These are phyloP conservation scores for Nitzschia sp. DNA, from an alignment of 108 stramenopile species.

Conservation along the genomic window DNA sequence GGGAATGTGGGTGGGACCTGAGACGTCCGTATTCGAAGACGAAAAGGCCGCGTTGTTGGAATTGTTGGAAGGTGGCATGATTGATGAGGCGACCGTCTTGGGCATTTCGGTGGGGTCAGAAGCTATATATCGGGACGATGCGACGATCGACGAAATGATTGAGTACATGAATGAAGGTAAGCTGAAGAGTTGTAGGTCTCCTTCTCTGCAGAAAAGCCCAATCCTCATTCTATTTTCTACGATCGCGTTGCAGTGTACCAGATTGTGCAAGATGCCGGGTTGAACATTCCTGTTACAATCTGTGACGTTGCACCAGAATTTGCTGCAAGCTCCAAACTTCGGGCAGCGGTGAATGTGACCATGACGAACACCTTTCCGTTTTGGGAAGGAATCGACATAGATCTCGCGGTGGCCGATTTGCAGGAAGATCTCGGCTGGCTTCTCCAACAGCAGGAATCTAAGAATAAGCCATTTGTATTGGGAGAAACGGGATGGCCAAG, in stretches of 20 bases:
- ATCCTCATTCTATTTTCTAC: not conserved
- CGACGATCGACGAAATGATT: slow-evolving; percentile 29
- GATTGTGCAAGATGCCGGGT: not conserved
- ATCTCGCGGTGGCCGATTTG: slow-evolving; percentile 18
- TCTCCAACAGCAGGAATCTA: slow-evolving; percentile 9
- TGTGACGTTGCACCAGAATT: slow-evolving; percentile 41
- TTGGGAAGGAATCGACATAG: slow-evolving; percentile 34
- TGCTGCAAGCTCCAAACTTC: not conserved
- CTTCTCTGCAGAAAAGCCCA: not conserved
- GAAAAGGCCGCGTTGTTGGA: slow-evolving; percentile 20
- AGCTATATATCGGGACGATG: slow-evolving; percentile 32
- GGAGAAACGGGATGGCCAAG: slow-evolving; percentile 48
- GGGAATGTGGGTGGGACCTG: slow-evolving; percentile 35
- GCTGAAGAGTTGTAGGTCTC: not conserved
- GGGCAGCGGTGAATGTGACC: slow-evolving; percentile 23
- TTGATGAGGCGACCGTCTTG: slow-evolving; percentile 1
- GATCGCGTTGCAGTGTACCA: not conserved
- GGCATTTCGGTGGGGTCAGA: slow-evolving; percentile 10
- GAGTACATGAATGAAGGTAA: slow-evolving; percentile 17
- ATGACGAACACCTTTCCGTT: slow-evolving; percentile 39
- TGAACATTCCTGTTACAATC: slow-evolving; percentile 36
- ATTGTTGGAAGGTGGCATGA: not conserved
- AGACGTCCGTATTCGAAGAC: slow-evolving; percentile 7
- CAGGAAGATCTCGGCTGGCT: slow-evolving; percentile 23
- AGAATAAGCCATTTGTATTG: slow-evolving; percentile 23